These are phyloP conservation scores for Alnus rubra DNA, from an alignment of 306 rosid species.

Conservation along the genomic window DNA sequence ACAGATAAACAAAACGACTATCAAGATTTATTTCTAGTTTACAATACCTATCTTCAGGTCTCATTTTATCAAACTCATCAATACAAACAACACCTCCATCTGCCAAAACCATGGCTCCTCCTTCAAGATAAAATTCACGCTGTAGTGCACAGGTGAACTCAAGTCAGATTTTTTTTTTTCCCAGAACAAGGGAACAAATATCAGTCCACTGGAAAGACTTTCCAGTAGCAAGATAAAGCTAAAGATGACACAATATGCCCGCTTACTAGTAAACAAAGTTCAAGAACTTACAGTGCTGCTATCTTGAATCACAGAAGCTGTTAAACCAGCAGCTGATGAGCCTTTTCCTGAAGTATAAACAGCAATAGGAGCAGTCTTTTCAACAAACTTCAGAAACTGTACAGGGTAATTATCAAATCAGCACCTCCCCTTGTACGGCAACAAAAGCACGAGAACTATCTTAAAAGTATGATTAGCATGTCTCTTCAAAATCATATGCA, in stretches of 20 bases:
- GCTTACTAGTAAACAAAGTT: conserved; percentile 22
- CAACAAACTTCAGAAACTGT: conserved; percentile 97
- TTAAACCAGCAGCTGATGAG: conserved; percentile 97
- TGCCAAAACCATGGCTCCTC: conserved; percentile 99
- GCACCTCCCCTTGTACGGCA: conserved; percentile 11
- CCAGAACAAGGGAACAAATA: conserved; percentile 8
- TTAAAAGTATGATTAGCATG: conserved; percentile 10
- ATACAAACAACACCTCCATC: conserved; percentile 99
- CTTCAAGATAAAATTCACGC: conserved; percentile 99
- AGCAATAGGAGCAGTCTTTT: conserved; percentile 95
- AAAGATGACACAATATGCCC: conserved; percentile 11
- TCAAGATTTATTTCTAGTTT: conserved; percentile 20
- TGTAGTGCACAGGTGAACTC: conserved; percentile 35
- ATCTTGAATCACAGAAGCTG: conserved; percentile 94
- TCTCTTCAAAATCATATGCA: conserved; percentile 7
- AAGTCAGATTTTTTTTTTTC: conserved; percentile 28
- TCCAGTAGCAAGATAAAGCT: conserved; percentile 14
- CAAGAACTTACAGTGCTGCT: conserved; percentile 71
- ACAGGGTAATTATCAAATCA: conserved; percentile 31
- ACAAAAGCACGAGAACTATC: conserved; percentile 20
- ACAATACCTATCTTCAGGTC: conserved; percentile 94
- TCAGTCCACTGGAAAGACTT: background rate
- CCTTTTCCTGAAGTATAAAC: conserved; percentile 99
- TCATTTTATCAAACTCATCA: conserved; percentile 99
- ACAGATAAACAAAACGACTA: conserved; percentile 8